Evolutionary conservation across 1,284 basidiomycete species (phyloP).

Genomic region (Earliella scabrosa): DNA sequence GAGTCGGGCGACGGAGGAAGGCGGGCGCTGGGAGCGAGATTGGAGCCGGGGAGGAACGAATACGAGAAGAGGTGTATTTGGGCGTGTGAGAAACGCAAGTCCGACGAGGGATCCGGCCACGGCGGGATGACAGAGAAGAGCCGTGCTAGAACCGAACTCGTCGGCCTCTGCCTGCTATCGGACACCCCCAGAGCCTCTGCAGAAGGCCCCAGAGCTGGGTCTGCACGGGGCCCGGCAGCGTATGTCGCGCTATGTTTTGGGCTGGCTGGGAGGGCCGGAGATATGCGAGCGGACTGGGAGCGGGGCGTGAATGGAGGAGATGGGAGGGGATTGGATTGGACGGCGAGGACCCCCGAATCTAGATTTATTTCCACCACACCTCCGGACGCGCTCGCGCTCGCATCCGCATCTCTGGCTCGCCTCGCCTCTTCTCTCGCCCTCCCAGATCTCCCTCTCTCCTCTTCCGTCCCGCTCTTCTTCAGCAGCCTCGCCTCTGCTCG

Average conservation of each 20-base stretch:
- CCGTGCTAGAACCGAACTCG: constrained; percentile 25
- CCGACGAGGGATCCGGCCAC: constrained; percentile 9
- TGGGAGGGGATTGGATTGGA: too few relatives aligned
- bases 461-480: constrained; percentile 4
- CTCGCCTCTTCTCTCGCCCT: constrained; percentile 1
- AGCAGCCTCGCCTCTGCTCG: background rate
- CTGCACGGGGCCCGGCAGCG: too few relatives aligned
- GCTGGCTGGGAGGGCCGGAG: too few relatives aligned
- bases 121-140: constrained; percentile 20
- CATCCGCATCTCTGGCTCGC: constrained; percentile 10
- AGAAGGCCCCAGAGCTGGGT: background rate
- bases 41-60: background rate
- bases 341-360: constrained; percentile 22
- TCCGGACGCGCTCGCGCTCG: constrained; percentile 17
- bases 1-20: background rate
- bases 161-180: constrained; percentile 8
- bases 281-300: too few relatives aligned
- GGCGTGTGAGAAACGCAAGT: constrained; percentile 17
- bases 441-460: constrained; percentile 12
- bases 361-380: constrained; percentile 26
- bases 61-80: too few relatives aligned
- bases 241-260: too few relatives aligned
- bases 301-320: too few relatives aligned
- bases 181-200: background rate
- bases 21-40: background rate